Base-by-base conservation (phyloP, 106 monocot genomes). In the Acorus calamus region DNA sequence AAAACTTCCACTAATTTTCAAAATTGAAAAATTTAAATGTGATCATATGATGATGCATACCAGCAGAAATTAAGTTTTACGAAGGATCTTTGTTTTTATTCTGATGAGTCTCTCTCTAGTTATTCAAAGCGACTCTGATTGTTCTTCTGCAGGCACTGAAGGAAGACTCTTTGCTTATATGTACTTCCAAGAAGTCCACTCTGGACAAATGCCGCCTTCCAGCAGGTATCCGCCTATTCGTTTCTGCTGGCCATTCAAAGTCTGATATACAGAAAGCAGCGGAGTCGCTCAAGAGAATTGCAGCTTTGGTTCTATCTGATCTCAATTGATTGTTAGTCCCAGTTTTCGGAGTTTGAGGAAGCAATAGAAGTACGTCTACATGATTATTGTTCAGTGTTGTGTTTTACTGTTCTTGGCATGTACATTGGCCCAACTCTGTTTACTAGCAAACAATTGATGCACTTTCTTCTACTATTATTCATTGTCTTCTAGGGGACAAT, bases 151-250 rank as follows among this genome's bases (percentile, higher is more conserved):
- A 76, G 79, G 73, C 69, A n/a, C 61, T 86, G 63, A 63, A 79
- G 66, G 81, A 86, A 65, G 79, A 82, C 52, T 72, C 72, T 7
- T 78, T 86, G 57, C 76, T 81, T 52, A 56, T 82, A 47, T 81
- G 76, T 62, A 73, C 81, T 7, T 73, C 76, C 46, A 86, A 86
- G 62, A 78, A 70, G 60, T 86, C 86, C 4, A 51, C 28, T 58
- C 58, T 86, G 68, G 86, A 86, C 55, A 78, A 76, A 53, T 86
- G 81, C 66, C 66, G 49, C 11, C 86, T 81, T 62, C 81, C 81
- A 5, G 46, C 82, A 2, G 81, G 86, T 48, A 69, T 86, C 49
- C 58, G 86, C 28, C 11, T 82, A 44, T 79, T 79, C 55, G 76
- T 86, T 55, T 86, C 86, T 11, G 75, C 81, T 4, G 81, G 81